These are phyloP conservation scores for Naegleria lovaniensis DNA, from an alignment of 208 protist genomes.

Conservation along the genomic window DNA sequence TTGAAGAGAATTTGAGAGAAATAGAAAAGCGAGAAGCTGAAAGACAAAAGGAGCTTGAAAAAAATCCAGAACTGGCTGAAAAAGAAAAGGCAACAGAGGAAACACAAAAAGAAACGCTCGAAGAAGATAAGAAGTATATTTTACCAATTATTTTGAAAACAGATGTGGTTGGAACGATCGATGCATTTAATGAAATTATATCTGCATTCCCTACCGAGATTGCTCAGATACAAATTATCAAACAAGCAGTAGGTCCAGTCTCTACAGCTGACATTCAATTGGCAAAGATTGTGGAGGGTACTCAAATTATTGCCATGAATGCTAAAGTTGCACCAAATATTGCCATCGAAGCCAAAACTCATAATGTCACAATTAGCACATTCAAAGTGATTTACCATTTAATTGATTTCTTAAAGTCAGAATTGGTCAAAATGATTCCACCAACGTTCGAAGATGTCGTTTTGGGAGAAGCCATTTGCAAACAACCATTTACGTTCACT, in stretches of 20 bases:
- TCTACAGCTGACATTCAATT: constrained; percentile 35
- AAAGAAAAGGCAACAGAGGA: constrained; percentile 11
- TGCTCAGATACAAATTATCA: constrained; percentile 36
- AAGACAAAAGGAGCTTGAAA: neutral
- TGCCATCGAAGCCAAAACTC: neutral
- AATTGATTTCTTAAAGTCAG: constrained; percentile 38
- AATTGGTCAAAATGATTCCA: constrained; percentile 35
- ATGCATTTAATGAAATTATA: constrained; percentile 41
- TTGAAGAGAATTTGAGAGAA: constrained; percentile 19
- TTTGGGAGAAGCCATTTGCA: constrained; percentile 39
- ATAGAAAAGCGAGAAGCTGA: neutral
- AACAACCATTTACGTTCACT: constrained; percentile 37
- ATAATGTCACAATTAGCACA: constrained; percentile 31
- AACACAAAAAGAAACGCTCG: neutral
- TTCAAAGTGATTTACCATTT: constrained; percentile 53
- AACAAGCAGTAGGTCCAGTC: constrained; percentile 37
- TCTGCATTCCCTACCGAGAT: constrained; percentile 38
- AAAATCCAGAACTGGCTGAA: constrained; percentile 32
- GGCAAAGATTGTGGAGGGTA: constrained; percentile 33
- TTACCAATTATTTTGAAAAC: constrained; percentile 47
- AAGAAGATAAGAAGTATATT: neutral
- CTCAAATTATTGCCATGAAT: constrained; percentile 45
- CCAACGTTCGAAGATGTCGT: constrained; percentile 32
- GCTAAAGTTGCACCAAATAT: constrained; percentile 16
- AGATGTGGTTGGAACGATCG: constrained; percentile 45